Base-by-base conservation (phyloP, 306 rosid species). In the Luffa acutangula region DNA sequence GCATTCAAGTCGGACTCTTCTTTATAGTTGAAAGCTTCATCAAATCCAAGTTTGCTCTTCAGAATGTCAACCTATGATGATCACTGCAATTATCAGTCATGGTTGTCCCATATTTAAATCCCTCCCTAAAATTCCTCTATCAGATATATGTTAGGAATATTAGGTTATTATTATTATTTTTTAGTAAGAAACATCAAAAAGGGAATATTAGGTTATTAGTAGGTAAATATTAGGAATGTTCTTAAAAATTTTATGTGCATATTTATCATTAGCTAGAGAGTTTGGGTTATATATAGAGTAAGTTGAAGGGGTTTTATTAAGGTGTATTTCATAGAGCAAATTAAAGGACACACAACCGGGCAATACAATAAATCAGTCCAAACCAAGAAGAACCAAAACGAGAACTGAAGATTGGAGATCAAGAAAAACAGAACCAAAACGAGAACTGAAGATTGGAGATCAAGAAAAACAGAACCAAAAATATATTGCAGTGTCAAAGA, bases 11-110 rank as follows among this genome's bases (percentile, higher is more conserved):
- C 85, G 12, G 76, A 63, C 85, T 86, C 93, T 79, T 88, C 87
- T 87, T 89, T 91, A 81, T 89, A 91, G 83, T 91, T 88, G 82
- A 91, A 88, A 25, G 92, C 97, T 33, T 87, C 88, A 64, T 88
- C 82, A 42, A 83, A 88, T 39, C 88, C 89, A 67, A 88, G 91
- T 81, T 88, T 83, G 58, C 77, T 79, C 85, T 84, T 87, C 82
- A 87, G 74, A 78, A 83, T 80, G 79, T 87, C 87, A 81, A 87
- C 85, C 90, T 87, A 72, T 39, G 54, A 81, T 13, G 54, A 20
- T 41, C 51, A 54, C 0, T 76, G 49, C 21, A 62, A 49, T 41
- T n/a, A 60, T n/a, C 31, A 74, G 65, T 42, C 3, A 76, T 39
- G 18, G 42, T 31, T 75, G 8, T 69, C 31, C 7, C 37, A 21